Evolutionary conservation across 768 basidiomycete species (phyloP).

Genomic region (Hypsizygus marmoreus): DNA sequence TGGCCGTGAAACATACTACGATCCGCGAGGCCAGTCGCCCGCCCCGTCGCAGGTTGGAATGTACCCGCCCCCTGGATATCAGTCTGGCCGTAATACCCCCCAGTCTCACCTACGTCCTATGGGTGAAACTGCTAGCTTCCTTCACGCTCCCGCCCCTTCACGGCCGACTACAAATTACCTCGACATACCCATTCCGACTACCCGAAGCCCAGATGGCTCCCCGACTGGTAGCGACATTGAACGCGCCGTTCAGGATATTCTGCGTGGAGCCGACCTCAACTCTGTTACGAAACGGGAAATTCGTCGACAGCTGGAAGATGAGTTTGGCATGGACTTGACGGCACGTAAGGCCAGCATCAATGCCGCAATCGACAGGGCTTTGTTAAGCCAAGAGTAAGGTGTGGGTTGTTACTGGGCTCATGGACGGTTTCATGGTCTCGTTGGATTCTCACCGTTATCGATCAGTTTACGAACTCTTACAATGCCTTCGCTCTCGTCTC

Average conservation of each 20-base stretch:
- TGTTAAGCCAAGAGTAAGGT: slow-evolving; percentile 54
- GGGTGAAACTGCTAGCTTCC: slow-evolving; percentile 24
- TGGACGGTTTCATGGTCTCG: slow-evolving; percentile 10
- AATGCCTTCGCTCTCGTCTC: slow-evolving; percentile 1
- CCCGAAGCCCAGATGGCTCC: slow-evolving; percentile 52
- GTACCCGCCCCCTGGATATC: slow-evolving; percentile 67
- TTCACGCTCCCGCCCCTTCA: slow-evolving; percentile 67
- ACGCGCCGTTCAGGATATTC: slow-evolving; percentile 67
- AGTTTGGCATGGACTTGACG: slow-evolving; percentile 77
- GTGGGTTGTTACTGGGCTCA: too few species aligned
- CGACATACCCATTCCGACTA: slow-evolving; percentile 63
- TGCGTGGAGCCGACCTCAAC: slow-evolving; percentile 82
- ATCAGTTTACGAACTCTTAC: not conserved
- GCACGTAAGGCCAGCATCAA: slow-evolving; percentile 76
- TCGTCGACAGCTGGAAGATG: slow-evolving; percentile 77
- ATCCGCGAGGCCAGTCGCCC: slow-evolving; percentile 73
- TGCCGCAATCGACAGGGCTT: slow-evolving; percentile 69
- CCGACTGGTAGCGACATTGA: slow-evolving; percentile 79
- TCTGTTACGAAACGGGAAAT: slow-evolving; percentile 92
- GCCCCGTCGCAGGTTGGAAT: slow-evolving; percentile 68
- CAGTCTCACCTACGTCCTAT: slow-evolving; percentile 45
- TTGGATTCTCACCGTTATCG: not conserved
- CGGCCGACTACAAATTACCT: slow-evolving; percentile 78
- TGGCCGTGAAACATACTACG: slow-evolving; percentile 86
- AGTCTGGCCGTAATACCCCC: slow-evolving; percentile 78